Conservation (phyloP, 257 asterid species). For the Rehmannia glutinosa region DNA sequence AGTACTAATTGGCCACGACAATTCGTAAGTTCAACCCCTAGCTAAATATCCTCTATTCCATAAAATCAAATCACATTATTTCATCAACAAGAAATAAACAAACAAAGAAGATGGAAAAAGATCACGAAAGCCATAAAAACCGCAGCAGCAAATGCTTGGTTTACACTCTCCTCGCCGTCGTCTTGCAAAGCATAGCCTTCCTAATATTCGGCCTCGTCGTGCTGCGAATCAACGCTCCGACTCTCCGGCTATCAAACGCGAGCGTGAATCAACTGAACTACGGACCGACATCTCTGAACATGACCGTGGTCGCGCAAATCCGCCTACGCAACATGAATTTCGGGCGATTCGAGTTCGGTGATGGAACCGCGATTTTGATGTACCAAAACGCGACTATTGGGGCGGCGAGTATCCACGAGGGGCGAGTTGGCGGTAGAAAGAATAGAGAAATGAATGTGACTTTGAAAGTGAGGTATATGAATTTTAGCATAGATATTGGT, state of each 20-base stretch:
- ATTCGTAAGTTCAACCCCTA: too few relatives aligned
- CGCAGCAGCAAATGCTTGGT: conserved; percentile 43
- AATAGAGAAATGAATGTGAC: conserved; percentile 21
- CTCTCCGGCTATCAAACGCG: conserved; percentile 21
- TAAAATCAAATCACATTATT: too few relatives aligned
- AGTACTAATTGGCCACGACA: too few relatives aligned
- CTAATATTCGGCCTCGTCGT: conserved; percentile 32
- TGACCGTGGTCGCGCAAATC: conserved; percentile 26
- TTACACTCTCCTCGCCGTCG: conserved; percentile 27
- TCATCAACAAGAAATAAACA: too few relatives aligned
- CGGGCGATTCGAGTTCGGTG: conserved; percentile 38
- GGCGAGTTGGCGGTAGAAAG: conserved; percentile 24
- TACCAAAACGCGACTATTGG: conserved; percentile 40
- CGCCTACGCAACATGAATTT: conserved; percentile 37
- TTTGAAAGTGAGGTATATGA: conserved; percentile 20
- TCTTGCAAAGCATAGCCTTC: conserved; percentile 32
- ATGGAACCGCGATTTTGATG: conserved; percentile 24
- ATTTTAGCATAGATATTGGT: conserved; percentile 34
- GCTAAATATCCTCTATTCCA: too few relatives aligned
- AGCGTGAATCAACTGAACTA: conserved; percentile 18
- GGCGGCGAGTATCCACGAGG: conserved; percentile 8
- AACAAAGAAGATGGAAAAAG: background rate
- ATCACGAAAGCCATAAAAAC: background rate
- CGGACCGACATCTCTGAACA: conserved; percentile 21
- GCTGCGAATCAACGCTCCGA: conserved; percentile 34